Conservation (phyloP, 1,284 basidiomycete genomes). For the Cutaneotrichosporon cavernicola region DNA sequence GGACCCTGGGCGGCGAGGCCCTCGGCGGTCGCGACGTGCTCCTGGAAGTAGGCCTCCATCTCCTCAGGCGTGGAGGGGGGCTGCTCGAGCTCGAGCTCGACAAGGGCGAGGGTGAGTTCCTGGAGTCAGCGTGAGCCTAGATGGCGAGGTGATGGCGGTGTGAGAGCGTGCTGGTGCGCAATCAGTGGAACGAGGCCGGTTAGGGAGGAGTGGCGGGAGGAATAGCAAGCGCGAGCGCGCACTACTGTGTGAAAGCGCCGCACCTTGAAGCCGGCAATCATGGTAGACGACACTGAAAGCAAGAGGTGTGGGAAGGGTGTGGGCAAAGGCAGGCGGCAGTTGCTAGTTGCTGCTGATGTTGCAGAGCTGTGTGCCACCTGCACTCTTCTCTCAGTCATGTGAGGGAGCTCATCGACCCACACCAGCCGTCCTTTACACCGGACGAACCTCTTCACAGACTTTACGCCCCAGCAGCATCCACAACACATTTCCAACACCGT, state of each 20-base stretch:
- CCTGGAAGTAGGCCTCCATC: constrained; percentile 86
- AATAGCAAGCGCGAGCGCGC: not conserved
- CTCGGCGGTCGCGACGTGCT: constrained; percentile 83
- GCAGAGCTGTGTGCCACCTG: too few relatives aligned
- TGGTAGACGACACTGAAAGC: too few relatives aligned
- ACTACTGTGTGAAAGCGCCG: too few relatives aligned
- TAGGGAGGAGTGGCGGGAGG: not conserved
- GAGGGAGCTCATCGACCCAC: not conserved
- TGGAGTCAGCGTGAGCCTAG: constrained; percentile 14
- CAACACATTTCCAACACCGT: not conserved
- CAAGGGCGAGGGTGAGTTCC: constrained; percentile 25
- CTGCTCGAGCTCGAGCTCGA: constrained; percentile 49
- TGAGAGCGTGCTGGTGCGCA: too few relatives aligned
- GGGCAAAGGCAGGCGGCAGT: too few relatives aligned
- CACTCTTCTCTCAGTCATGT: too few relatives aligned
- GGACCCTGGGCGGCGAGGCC: constrained; percentile 75
- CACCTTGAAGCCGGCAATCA: too few relatives aligned
- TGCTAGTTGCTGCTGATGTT: too few relatives aligned
- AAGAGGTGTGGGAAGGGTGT: too few relatives aligned
- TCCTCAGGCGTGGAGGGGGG: constrained; percentile 68
- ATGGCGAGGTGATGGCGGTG: not conserved
- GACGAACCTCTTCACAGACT: not conserved
- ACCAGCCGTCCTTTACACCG: not conserved
- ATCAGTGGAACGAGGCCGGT: not conserved
- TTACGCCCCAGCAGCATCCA: not conserved